A percentile compares a stretch with the other conserved stretches of the same genome.
Evolutionary conservation across 495 filamentous ascomycete species (phyloP).

Genomic region (Aspergillus indologenus): DNA sequence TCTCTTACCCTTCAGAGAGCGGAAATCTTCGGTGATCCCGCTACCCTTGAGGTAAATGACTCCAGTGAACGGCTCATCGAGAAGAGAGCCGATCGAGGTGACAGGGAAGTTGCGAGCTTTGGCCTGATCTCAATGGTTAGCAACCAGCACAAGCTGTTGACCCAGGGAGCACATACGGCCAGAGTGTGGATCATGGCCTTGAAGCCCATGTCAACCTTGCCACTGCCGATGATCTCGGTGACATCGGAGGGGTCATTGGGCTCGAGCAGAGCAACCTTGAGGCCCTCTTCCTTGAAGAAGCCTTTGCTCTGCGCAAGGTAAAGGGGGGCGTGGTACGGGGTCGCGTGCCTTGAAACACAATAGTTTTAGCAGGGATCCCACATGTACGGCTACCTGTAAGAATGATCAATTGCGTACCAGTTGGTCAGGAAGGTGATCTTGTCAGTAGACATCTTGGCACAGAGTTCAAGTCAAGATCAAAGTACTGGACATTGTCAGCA

Average conservation of each 20-base stretch:
- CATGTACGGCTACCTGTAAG: neutral
- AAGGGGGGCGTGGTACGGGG: conserved; percentile 69
- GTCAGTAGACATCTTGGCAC: conserved; percentile 63
- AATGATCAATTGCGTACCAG: conserved; percentile 49
- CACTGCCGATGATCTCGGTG: conserved; percentile 69
- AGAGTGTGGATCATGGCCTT: conserved; percentile 76
- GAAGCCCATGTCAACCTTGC: conserved; percentile 70
- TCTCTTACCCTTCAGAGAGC: conserved; percentile 60
- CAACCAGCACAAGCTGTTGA: neutral
- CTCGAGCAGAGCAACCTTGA: conserved; percentile 68
- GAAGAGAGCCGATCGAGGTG: conserved; percentile 62
- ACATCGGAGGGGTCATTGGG: conserved; percentile 70
- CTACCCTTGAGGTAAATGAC: conserved; percentile 67
- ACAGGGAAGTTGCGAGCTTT: conserved; percentile 70
- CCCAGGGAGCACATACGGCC: conserved; percentile 42
- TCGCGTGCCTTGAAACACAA: conserved; percentile 55
- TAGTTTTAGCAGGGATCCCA: conserved; percentile 29
- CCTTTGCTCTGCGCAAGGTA: conserved; percentile 68
- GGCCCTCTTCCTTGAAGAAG: conserved; percentile 66
- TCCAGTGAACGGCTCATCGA: conserved; percentile 71
- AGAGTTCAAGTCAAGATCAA: conserved; percentile 28
- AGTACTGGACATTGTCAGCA: conserved; percentile 25
- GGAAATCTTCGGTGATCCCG: conserved; percentile 64
- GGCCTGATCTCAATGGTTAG: conserved; percentile 35
- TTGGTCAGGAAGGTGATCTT: conserved; percentile 75